Conservation (phyloP, 345 rosid species). For the Acer campestre region DNA sequence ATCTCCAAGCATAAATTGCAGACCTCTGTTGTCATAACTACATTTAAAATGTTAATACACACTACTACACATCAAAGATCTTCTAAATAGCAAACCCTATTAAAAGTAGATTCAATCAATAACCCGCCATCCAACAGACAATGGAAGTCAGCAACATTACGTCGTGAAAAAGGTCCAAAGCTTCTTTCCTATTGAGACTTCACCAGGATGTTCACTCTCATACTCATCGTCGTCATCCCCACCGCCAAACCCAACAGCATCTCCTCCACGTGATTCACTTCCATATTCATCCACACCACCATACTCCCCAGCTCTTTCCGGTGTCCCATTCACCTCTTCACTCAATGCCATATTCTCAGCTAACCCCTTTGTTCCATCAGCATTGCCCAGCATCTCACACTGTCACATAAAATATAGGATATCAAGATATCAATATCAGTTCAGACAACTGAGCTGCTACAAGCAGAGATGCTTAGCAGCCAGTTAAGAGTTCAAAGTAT, state of each 20-base stretch:
- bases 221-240: constrained; percentile 57
- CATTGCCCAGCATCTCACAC: constrained; percentile 48
- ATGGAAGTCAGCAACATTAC: constrained; percentile 25
- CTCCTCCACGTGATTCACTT: constrained; percentile 36
- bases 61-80: constrained; percentile 33
- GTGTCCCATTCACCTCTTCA: constrained; percentile 81
- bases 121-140: constrained; percentile 12
- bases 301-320: constrained; percentile 38
- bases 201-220: constrained; percentile 72
- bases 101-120: constrained; percentile 25
- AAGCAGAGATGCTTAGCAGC: neutral
- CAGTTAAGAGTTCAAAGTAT: neutral
- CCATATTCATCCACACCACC: constrained; percentile 31
- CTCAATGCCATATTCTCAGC: constrained; percentile 50
- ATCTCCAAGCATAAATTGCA: constrained; percentile 19
- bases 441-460: neutral
- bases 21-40: constrained; percentile 18
- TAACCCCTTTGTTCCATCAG: constrained; percentile 37
- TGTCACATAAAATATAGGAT: constrained; percentile 29
- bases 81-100: constrained; percentile 41
- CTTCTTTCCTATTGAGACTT: constrained; percentile 85
- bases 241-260: constrained; percentile 28
- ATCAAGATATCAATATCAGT: neutral
- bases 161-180: constrained; percentile 92
- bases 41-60: constrained; percentile 38